Conservation (phyloP, 192 early-diverging fungal species). For the Linnemannia elongata region DNA sequence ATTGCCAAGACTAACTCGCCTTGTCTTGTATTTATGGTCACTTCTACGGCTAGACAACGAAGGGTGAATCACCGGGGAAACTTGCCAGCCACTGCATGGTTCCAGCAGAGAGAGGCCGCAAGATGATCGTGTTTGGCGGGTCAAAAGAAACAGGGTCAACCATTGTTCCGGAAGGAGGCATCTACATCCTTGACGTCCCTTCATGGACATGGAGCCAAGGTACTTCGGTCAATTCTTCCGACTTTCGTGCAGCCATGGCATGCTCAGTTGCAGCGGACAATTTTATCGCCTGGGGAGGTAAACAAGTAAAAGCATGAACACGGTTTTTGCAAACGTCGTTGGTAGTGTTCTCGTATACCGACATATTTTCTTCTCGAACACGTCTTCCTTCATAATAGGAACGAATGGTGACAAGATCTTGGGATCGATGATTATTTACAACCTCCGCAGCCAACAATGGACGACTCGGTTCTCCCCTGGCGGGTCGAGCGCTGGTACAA, state of each 20-base stretch:
- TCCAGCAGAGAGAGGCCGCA: not conserved
- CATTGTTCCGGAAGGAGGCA: not conserved
- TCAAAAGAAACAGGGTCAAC: not conserved
- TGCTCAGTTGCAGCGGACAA: not conserved
- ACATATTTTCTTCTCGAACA: not conserved
- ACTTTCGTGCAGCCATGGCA: slow-evolving; percentile 4
- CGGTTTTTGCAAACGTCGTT: not conserved
- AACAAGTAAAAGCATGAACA: not conserved
- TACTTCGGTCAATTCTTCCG: not conserved
- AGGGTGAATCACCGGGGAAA: not conserved
- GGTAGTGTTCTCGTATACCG: not conserved
- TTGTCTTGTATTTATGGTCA: not conserved
- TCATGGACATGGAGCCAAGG: slow-evolving; percentile 8
- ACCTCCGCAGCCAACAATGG: not conserved
- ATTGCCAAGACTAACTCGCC: not conserved
- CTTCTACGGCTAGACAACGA: not conserved
- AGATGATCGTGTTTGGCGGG: slow-evolving; percentile 13
- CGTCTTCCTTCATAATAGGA: not conserved
- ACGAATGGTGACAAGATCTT: not conserved
- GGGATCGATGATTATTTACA: not conserved
- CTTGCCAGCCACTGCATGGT: slow-evolving; percentile 5
- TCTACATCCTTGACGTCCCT: slow-evolving; percentile 9
- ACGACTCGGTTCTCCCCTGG: not conserved
- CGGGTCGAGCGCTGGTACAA: not conserved
- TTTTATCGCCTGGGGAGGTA: slow-evolving; percentile 26